A percentile compares a stretch with the other conserved stretches of the same genome.
Evolutionary conservation across 2,329 filamentous ascomycete species (phyloP).

Genomic region (Apiospora malaysiana): DNA sequence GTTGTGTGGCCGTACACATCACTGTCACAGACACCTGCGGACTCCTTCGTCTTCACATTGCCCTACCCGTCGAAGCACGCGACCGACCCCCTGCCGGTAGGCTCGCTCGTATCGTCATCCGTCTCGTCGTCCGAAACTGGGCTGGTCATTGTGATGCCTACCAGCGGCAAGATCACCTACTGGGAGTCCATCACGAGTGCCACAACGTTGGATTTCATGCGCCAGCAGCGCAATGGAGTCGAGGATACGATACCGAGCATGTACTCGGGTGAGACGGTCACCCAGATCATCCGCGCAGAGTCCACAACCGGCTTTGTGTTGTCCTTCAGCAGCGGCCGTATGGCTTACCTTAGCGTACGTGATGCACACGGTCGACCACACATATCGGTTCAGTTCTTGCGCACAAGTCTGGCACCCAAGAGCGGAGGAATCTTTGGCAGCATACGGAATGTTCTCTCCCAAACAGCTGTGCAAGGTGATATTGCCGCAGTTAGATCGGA

Average conservation of each 20-base stretch:
- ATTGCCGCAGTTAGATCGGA: conserved; percentile 82
- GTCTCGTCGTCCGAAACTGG: conserved; percentile 82
- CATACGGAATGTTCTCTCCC: conserved; percentile 76
- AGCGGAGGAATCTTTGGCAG: conserved; percentile 78
- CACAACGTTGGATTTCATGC: conserved; percentile 81
- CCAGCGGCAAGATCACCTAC: conserved; percentile 84
- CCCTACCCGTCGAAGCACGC: conserved; percentile 72
- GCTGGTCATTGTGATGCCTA: conserved; percentile 83
- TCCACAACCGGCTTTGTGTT: conserved; percentile 84
- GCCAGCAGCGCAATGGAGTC: conserved; percentile 80
- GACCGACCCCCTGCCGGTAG: conserved; percentile 78
- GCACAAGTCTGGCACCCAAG: conserved; percentile 61
- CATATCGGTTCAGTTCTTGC: conserved; percentile 79
- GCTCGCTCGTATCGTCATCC: conserved; percentile 80
- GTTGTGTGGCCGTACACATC: conserved; percentile 88
- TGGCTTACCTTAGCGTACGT: conserved; percentile 85
- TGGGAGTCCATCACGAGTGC: conserved; percentile 96
- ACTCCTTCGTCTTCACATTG: conserved; percentile 81
- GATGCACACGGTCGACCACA: conserved; percentile 86
- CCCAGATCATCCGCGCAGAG: conserved; percentile 82
- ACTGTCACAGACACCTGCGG: conserved; percentile 66
- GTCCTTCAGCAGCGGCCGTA: conserved; percentile 81
- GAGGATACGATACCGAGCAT: conserved; percentile 77
- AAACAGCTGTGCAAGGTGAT: conserved; percentile 74
- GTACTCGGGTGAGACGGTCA: conserved; percentile 78